Conservation (phyloP, 345 rosid species). For the Kandelia obovata region DNA sequence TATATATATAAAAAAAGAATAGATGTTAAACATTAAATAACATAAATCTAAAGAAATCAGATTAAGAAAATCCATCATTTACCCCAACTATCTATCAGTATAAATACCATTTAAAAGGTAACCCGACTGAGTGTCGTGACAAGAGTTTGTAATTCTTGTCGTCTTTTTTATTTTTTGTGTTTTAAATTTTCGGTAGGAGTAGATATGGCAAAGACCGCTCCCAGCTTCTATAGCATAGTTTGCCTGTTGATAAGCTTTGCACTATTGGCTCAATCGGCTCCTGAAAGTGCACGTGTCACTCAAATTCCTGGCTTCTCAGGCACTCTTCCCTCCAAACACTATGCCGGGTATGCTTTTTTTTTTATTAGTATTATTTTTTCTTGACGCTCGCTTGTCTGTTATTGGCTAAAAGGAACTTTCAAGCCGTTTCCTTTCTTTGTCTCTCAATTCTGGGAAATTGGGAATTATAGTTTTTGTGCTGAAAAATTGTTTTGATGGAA, state of each 20-base stretch:
- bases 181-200: not conserved
- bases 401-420: no score
- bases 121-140: not conserved
- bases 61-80: no score
- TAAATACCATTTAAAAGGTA: not conserved
- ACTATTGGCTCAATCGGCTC: slow-evolving; percentile 40
- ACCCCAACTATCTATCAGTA: not conserved
- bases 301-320: slow-evolving; percentile 65
- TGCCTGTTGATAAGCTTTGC: slow-evolving; percentile 23
- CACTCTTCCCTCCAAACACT: slow-evolving; percentile 71
- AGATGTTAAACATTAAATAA: no score
- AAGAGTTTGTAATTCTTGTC: not conserved
- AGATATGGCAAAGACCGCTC: slow-evolving; percentile 30
- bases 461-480: not conserved
- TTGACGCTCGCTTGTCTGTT: not conserved
- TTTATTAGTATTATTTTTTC: no score
- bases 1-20: no score
- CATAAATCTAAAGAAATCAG: no score
- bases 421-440: not conserved
- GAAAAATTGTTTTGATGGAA: not conserved
- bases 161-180: no score
- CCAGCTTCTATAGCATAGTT: slow-evolving; percentile 16
- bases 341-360: slow-evolving; percentile 57
- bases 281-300: slow-evolving; percentile 49
- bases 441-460: not conserved